Evolutionary conservation across 2,329 filamentous ascomycete species (phyloP).

Genomic region (Aureobasidium lini): DNA sequence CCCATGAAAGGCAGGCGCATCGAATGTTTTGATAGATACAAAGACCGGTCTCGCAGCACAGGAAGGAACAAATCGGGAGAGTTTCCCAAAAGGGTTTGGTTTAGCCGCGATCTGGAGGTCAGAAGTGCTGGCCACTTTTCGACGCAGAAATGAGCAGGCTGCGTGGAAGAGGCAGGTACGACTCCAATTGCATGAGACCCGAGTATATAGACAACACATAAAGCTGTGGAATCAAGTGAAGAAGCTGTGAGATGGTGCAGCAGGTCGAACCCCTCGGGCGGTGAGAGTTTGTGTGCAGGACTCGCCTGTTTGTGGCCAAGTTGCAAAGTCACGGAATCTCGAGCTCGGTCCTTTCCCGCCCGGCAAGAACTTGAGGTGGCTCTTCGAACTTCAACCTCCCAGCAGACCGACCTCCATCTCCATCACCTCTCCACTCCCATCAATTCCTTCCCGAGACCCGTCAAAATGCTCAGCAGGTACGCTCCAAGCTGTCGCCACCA

Average conservation of each 20-base stretch:
- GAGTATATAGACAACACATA: background rate
- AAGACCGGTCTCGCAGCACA: constrained; percentile 11
- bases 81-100: background rate
- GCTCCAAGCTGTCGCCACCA: constrained; percentile 32
- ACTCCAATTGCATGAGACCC: background rate
- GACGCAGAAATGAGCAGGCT: background rate
- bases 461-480: constrained; percentile 79
- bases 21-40: background rate
- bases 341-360: constrained; percentile 14
- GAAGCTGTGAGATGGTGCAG: background rate
- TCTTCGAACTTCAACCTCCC: constrained; percentile 14
- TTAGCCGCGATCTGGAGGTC: background rate
- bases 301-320: constrained; percentile 3
- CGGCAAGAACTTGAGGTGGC: constrained; percentile 14
- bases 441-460: constrained; percentile 45
- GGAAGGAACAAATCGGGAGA: constrained; percentile 8
- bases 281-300: background rate
- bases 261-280: background rate
- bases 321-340: constrained; percentile 13
- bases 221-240: background rate
- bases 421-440: constrained; percentile 18
- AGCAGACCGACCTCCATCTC: constrained; percentile 15
- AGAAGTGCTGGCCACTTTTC: constrained; percentile 7
- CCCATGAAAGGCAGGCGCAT: background rate
- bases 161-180: background rate